Conservation (phyloP, 2,329 filamentous ascomycete species). For the Colletotrichum agaves region DNA sequence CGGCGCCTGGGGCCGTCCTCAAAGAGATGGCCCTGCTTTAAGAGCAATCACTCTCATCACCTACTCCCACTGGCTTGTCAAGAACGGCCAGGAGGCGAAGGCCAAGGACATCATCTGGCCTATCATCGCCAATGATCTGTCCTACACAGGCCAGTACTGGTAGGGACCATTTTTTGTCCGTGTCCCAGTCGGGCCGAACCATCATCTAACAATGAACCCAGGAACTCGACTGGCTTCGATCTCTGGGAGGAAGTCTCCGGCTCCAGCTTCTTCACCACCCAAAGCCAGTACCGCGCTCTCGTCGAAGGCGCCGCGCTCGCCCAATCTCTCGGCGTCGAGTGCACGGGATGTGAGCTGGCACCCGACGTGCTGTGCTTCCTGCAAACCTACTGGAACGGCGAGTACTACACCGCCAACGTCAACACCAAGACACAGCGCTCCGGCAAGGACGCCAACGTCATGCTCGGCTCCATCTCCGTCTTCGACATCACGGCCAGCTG, state of each 20-base stretch:
- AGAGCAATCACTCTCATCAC: constrained; percentile 65
- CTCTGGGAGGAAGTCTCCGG: constrained; percentile 70
- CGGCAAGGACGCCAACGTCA: constrained; percentile 67
- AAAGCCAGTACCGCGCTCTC: constrained; percentile 63
- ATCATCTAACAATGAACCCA: constrained; percentile 13
- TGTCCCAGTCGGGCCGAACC: background rate
- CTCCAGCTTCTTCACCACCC: constrained; percentile 68
- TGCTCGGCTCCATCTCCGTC: constrained; percentile 58
- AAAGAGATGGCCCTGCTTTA: constrained; percentile 69
- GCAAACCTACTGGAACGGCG: constrained; percentile 67
- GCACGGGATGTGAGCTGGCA: constrained; percentile 61
- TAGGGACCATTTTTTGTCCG: constrained; percentile 28
- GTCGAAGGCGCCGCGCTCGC: constrained; percentile 63
- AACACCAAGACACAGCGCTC: constrained; percentile 55
- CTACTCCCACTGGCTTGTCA: constrained; percentile 63
- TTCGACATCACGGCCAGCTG: constrained; percentile 63
- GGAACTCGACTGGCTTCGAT: constrained; percentile 66
- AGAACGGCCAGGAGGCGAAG: constrained; percentile 52
- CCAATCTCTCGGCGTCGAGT: constrained; percentile 57
- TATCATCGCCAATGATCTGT: constrained; percentile 66
- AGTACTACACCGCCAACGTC: constrained; percentile 66
- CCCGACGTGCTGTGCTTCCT: constrained; percentile 64
- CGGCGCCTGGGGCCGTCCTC: constrained; percentile 67
- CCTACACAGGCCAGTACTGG: constrained; percentile 65
- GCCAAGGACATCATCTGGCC: constrained; percentile 62